Evolutionary conservation across 2,329 filamentous ascomycete species (phyloP).

Genomic region (Calycina marina): DNA sequence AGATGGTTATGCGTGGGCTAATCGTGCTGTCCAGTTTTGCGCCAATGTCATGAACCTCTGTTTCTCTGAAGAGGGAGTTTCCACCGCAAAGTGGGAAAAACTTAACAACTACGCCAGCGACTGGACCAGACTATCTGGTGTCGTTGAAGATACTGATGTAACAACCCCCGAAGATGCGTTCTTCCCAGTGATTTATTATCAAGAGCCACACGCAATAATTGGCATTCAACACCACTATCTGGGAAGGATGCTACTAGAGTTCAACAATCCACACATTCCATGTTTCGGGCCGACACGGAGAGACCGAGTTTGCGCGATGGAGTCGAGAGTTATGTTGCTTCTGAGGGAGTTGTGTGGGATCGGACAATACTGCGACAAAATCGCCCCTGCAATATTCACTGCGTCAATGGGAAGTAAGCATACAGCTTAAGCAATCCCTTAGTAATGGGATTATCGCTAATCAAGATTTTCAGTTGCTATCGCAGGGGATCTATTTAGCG

Average conservation of each 20-base stretch:
- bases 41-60: constrained; percentile 51
- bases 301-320: constrained; percentile 26
- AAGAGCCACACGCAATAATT: constrained; percentile 28
- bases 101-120: constrained; percentile 30
- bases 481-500: constrained; percentile 35
- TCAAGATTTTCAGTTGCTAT: neutral
- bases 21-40: constrained; percentile 44
- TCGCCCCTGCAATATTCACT: constrained; percentile 40
- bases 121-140: constrained; percentile 26
- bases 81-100: constrained; percentile 26
- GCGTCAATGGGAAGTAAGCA: constrained; percentile 35
- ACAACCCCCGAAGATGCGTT: too few species aligned
- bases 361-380: constrained; percentile 38
- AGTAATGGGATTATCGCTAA: neutral
- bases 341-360: constrained; percentile 43
- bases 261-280: constrained; percentile 39
- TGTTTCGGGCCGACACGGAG: constrained; percentile 29
- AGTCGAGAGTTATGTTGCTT: constrained; percentile 21
- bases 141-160: too few species aligned
- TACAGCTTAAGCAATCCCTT: constrained; percentile 12
- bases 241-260: constrained; percentile 38
- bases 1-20: constrained; percentile 42
- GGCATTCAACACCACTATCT: constrained; percentile 46
- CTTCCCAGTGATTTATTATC: neutral
- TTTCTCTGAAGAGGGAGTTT: constrained; percentile 30